A percentile compares a stretch with the other conserved stretches of the same genome.
These are phyloP conservation scores for Ceratocystis diversiconidia DNA, from an alignment of 2,329 filamentous ascomycete genomes.

Conservation along the genomic window DNA sequence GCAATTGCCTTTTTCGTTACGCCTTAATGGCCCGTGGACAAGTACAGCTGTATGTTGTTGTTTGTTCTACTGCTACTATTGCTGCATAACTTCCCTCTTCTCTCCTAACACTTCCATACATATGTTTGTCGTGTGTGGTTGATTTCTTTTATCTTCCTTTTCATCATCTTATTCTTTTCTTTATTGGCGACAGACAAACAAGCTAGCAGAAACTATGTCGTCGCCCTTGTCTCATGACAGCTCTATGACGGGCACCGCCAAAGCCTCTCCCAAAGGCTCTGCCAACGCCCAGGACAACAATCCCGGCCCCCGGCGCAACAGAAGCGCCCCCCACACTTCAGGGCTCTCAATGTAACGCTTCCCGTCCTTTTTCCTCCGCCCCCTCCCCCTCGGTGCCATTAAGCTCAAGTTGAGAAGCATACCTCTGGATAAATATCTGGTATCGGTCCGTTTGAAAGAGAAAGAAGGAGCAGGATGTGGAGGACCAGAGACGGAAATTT, in stretches of 20 bases:
- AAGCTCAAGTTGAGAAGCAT: not conserved
- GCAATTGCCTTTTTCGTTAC: not conserved
- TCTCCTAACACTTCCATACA: not conserved
- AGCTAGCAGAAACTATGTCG: not conserved
- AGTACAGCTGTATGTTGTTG: not conserved
- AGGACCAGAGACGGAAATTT: not conserved
- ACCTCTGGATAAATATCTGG: not conserved
- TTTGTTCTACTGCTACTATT: not conserved
- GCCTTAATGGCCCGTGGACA: not conserved
- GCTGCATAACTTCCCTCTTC: too few species aligned
- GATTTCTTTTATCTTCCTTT: not conserved
- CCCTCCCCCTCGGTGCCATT: not conserved
- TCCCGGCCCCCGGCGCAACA: constrained; percentile 2
- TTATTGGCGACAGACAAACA: not conserved
- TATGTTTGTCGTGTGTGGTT: not conserved
- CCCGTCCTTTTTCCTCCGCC: not conserved
- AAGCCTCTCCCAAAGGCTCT: not conserved
- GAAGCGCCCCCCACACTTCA: constrained; percentile 7
- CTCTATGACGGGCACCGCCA: not conserved
- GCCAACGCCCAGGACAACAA: not conserved
- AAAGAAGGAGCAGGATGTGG: not conserved
- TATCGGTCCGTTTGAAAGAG: constrained; percentile 9
- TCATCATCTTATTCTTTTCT: not conserved
- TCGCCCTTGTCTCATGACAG: not conserved
- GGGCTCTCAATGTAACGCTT: constrained; percentile 14